These are phyloP conservation scores for Hypoxylon rubiginosum DNA, from an alignment of 2,329 filamentous ascomycete genomes.

Conservation along the genomic window DNA sequence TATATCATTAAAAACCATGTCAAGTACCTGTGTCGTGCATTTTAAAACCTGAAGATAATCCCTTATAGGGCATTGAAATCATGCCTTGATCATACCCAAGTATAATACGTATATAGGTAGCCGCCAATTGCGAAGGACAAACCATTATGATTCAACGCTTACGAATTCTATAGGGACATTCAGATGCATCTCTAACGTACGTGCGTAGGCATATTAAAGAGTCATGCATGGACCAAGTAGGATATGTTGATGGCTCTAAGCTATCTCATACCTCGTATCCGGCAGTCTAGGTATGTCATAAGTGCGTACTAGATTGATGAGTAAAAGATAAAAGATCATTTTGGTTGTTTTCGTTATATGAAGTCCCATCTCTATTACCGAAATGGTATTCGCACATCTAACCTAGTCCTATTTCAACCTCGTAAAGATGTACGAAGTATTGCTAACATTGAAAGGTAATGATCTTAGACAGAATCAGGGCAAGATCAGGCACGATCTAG, in stretches of 20 bases:
- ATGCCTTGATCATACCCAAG: no score
- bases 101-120: no score
- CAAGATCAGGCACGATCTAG: slow-evolving; percentile 6
- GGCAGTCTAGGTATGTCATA: background rate
- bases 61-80: no score
- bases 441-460: background rate
- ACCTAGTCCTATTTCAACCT: background rate
- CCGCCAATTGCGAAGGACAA: no score
- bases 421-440: background rate
- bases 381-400: background rate
- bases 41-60: no score
- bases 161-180: no score
- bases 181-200: no score
- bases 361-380: background rate
- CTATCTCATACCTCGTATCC: background rate
- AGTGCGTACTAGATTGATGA: background rate
- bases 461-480: background rate
- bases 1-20: no score
- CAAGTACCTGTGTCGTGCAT: no score
- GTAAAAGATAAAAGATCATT: background rate
- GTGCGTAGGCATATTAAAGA: no score
- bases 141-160: no score
- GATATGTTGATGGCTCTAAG: background rate
- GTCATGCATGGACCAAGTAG: background rate
- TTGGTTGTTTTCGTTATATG: background rate